These are phyloP conservation scores for Zalerion maritima DNA, from an alignment of 495 filamentous ascomycete genomes.

Conservation along the genomic window DNA sequence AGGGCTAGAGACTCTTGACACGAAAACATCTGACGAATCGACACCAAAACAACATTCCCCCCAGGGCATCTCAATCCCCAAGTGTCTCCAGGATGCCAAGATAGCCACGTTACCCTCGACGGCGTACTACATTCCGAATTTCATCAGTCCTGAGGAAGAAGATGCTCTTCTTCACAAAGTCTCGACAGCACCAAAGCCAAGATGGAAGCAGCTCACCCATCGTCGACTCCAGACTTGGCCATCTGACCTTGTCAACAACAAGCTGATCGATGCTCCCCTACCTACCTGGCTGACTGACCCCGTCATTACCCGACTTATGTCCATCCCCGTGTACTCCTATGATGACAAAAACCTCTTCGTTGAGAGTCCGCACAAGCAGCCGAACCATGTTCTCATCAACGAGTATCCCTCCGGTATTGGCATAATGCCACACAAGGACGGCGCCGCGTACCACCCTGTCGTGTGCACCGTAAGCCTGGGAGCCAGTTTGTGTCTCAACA, in stretches of 20 bases:
- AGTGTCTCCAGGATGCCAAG: conserved; percentile 33
- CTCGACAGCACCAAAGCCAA: conserved; percentile 49
- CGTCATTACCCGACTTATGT: conserved; percentile 50
- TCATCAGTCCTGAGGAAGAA: conserved; percentile 71
- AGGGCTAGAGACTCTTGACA: too few relatives aligned
- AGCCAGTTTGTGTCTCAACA: conserved; percentile 58
- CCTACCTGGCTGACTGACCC: conserved; percentile 65
- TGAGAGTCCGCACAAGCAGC: conserved; percentile 52
- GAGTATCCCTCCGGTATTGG: conserved; percentile 81
- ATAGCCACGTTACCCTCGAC: conserved; percentile 46
- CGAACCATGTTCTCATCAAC: conserved; percentile 90
- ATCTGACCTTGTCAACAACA: conserved; percentile 57
- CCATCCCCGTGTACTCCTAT: conserved; percentile 23
- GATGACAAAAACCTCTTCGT: conserved; percentile 41
- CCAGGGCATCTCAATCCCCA: conserved; percentile 16
- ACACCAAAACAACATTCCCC: conserved; percentile 8
- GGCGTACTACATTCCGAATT: conserved; percentile 79
- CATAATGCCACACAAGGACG: conserved; percentile 96
- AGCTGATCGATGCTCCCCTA: conserved; percentile 58
- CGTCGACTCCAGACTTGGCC: conserved; percentile 87
- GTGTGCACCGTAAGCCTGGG: conserved; percentile 86
- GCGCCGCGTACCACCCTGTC: conserved; percentile 67
- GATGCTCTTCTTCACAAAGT: conserved; percentile 53
- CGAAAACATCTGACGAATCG: neutral
- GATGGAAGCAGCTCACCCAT: conserved; percentile 73